Conservation (phyloP, 495 filamentous ascomycete genomes). For the Hyphodiscus hymeniophilus region DNA sequence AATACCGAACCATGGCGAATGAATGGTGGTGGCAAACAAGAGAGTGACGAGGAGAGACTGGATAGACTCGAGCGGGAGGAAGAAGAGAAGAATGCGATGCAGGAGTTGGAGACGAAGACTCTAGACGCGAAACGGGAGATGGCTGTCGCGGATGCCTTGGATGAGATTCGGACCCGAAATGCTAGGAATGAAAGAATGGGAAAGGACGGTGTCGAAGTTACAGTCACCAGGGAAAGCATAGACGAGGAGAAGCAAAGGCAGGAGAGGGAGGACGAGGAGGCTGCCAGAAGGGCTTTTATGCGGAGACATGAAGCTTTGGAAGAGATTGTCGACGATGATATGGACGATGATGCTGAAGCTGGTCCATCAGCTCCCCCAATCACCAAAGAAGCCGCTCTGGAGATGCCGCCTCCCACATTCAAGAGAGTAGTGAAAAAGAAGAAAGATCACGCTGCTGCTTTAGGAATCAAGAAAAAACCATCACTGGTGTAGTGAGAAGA, state of each 20-base stretch:
- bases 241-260: constrained; percentile 55
- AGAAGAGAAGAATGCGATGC: constrained; percentile 63
- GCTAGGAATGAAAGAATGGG: constrained; percentile 73
- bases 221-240: constrained; percentile 35
- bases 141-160: constrained; percentile 91
- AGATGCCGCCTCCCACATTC: constrained; percentile 57
- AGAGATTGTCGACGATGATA: constrained; percentile 32
- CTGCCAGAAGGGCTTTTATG: constrained; percentile 71
- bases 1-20: constrained; percentile 91
- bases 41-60: constrained; percentile 83
- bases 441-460: constrained; percentile 58
- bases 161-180: constrained; percentile 89
- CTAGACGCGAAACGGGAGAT: constrained; percentile 93
- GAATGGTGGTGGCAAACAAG: constrained; percentile 47
- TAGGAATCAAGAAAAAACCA: constrained; percentile 91
- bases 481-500: constrained; percentile 37
- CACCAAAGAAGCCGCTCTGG: constrained; percentile 25
- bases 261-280: constrained; percentile 82
- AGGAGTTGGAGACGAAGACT: constrained; percentile 73
- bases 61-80: constrained; percentile 77
- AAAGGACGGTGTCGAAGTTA: constrained; percentile 43
- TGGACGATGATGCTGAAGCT: constrained; percentile 21
- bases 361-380: constrained; percentile 19
- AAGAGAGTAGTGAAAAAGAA: constrained; percentile 76
- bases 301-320: constrained; percentile 35